These are phyloP conservation scores for Rachicladosporium sp. DNA, from an alignment of 2,329 filamentous ascomycete species.

Conservation along the genomic window DNA sequence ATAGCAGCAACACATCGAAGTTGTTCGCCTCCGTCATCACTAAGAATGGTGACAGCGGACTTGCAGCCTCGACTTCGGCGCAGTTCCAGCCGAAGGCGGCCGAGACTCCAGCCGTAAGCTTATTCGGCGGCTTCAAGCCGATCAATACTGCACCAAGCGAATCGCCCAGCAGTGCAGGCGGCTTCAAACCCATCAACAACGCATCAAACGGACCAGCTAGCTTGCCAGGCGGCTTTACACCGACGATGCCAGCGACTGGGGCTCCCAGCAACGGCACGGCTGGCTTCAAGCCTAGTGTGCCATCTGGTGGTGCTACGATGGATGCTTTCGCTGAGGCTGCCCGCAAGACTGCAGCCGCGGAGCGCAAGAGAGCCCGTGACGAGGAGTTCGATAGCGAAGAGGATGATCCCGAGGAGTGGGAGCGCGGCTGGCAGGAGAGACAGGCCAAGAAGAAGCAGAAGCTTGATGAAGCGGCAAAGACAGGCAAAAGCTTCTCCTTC, in stretches of 20 bases:
- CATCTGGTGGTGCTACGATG: background rate
- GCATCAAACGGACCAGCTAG: too few species aligned
- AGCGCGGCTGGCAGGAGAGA: slow-evolving; percentile 33
- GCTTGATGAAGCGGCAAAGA: slow-evolving; percentile 27
- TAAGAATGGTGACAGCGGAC: slow-evolving; percentile 9
- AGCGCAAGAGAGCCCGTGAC: slow-evolving; percentile 32
- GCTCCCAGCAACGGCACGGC: too few species aligned
- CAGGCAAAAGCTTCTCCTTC: slow-evolving; percentile 12
- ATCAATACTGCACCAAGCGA: background rate
- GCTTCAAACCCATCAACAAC: too few species aligned
- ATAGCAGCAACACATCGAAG: slow-evolving; percentile 19
- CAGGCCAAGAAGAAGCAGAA: slow-evolving; percentile 33
- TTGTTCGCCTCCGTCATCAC: slow-evolving; percentile 20
- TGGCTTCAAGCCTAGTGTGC: slow-evolving; percentile 4
- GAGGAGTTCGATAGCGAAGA: slow-evolving; percentile 42
- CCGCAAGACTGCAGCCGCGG: slow-evolving; percentile 1
- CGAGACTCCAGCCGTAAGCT: slow-evolving; percentile 3
- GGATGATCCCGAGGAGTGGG: slow-evolving; percentile 38
- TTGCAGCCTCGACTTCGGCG: slow-evolving; percentile 9
- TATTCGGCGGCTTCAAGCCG: slow-evolving; percentile 6
- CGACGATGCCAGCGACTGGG: too few species aligned
- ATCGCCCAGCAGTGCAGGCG: slow-evolving; percentile 1
- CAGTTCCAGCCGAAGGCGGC: slow-evolving; percentile 7
- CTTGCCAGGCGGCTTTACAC: too few species aligned
- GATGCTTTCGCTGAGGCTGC: slow-evolving; percentile 7